Conservation (phyloP, 345 rosid species). For the Mercurialis annua region DNA sequence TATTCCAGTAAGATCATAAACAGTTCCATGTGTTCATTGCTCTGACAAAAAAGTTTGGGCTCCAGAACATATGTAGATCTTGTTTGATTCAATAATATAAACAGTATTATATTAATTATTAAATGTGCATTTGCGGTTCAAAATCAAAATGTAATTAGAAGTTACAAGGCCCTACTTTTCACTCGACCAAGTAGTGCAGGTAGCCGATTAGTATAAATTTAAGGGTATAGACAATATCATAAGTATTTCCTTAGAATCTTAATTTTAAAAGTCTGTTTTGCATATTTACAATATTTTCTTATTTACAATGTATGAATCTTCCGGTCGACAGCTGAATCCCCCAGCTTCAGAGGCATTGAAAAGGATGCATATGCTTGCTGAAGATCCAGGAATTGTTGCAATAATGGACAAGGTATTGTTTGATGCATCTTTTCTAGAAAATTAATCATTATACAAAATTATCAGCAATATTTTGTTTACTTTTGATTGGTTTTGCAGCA, state of each 20-base stretch:
- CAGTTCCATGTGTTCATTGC: neutral
- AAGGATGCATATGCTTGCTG: conserved; percentile 95
- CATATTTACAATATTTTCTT: neutral
- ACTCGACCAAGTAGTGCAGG: neutral
- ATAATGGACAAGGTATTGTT: conserved; percentile 76
- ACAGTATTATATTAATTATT: neutral
- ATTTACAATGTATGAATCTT: neutral
- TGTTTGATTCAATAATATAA: neutral
- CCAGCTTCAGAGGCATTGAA: conserved; percentile 82
- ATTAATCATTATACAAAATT: conserved; percentile 2
- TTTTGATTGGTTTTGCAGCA: conserved; percentile 40
- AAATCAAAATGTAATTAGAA: neutral
- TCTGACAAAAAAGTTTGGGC: neutral
- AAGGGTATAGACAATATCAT: neutral
- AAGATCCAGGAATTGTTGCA: conserved; percentile 91
- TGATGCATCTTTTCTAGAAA: neutral
- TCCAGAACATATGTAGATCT: neutral
- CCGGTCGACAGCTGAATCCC: conserved; percentile 60
- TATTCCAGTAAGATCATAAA: neutral
- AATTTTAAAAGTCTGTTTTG: neutral
- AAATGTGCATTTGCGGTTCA: neutral
- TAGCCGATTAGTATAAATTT: neutral
- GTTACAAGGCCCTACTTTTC: neutral
- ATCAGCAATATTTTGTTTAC: conserved; percentile 7
- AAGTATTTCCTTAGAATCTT: neutral